phyloP scores from a whole-genome alignment of 2,329 filamentous ascomycete species.

The Mycocentrospora acerina region DNA sequence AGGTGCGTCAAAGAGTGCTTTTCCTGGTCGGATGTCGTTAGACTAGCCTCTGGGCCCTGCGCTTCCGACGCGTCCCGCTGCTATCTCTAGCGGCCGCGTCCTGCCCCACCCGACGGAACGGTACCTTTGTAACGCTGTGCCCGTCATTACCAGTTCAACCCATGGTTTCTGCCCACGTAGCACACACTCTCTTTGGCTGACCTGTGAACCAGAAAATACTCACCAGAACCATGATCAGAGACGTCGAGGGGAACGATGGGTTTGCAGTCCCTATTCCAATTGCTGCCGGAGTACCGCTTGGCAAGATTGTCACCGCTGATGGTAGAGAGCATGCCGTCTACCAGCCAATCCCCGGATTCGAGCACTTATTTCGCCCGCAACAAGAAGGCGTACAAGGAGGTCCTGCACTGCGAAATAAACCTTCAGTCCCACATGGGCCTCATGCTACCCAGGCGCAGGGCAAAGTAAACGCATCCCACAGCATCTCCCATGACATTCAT shows the following conservation, averaged over 20 bases:
- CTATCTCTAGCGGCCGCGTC: constrained; percentile 11
- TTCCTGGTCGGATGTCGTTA: constrained; percentile 14
- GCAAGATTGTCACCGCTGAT: constrained; percentile 19
- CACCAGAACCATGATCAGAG: not conserved
- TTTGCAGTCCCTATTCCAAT: constrained; percentile 21
- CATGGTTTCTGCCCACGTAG: no score
- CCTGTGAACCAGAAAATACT: not conserved
- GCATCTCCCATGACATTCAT: no score
- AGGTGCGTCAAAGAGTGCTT: constrained; percentile 7
- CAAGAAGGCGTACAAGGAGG: not conserved
- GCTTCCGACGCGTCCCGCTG: constrained; percentile 8
- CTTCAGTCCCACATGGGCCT: not conserved
- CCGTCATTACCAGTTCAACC: no score
- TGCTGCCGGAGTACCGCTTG: constrained; percentile 9
- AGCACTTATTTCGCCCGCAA: constrained; percentile 21
- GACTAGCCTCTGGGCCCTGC: constrained; percentile 14
- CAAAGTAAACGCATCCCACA: no score
- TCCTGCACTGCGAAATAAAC: not conserved
- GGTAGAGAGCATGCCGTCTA: constrained; percentile 23
- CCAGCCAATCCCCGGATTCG: constrained; percentile 25
- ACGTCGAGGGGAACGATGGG: constrained; percentile 5
- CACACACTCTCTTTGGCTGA: no score
- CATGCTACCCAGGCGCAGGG: no score
- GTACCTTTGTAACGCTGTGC: no score
- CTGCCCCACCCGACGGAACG: constrained; percentile 6